Evolutionary conservation across 495 filamentous ascomycete species (phyloP).

Genomic region (Lasiosphaeris hirsuta): DNA sequence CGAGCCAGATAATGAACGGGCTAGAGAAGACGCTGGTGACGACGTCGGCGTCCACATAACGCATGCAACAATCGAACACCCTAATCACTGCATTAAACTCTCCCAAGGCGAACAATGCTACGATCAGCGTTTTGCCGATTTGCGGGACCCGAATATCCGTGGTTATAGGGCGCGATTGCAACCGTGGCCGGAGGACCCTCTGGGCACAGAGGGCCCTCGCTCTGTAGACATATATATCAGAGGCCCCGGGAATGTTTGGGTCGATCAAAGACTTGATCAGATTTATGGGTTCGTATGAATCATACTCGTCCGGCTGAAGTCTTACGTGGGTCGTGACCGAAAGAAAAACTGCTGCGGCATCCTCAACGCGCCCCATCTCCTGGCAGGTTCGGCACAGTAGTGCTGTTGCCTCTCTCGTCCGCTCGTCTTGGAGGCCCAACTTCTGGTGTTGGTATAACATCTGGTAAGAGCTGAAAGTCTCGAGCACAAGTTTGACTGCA

Average conservation of each 20-base stretch:
- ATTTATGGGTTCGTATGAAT: slow-evolving; percentile 18
- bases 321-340: slow-evolving; percentile 24
- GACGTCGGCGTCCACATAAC: too few species aligned
- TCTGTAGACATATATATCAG: too few species aligned
- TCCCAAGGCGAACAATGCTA: too few species aligned
- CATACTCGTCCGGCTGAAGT: slow-evolving; percentile 34
- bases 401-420: slow-evolving; percentile 34
- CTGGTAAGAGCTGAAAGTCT: slow-evolving; percentile 10
- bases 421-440: slow-evolving; percentile 17
- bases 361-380: slow-evolving; percentile 24
- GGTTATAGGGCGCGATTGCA: too few species aligned
- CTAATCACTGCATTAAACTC: slow-evolving; percentile 5
- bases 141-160: too few species aligned
- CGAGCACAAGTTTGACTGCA: slow-evolving; percentile 24
- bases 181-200: too few species aligned
- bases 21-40: background rate
- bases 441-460: slow-evolving; percentile 17
- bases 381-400: slow-evolving; percentile 37
- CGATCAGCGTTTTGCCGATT: too few species aligned
- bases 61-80: slow-evolving; percentile 33
- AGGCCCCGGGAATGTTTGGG: too few species aligned
- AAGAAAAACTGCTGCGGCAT: slow-evolving; percentile 31
- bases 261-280: background rate
- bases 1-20: slow-evolving; percentile 25
- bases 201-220: too few species aligned